Evolutionary conservation across 768 basidiomycete species (phyloP), one percentile per base, ranked within the genome.

Genomic region (Russula sp.): DNA sequence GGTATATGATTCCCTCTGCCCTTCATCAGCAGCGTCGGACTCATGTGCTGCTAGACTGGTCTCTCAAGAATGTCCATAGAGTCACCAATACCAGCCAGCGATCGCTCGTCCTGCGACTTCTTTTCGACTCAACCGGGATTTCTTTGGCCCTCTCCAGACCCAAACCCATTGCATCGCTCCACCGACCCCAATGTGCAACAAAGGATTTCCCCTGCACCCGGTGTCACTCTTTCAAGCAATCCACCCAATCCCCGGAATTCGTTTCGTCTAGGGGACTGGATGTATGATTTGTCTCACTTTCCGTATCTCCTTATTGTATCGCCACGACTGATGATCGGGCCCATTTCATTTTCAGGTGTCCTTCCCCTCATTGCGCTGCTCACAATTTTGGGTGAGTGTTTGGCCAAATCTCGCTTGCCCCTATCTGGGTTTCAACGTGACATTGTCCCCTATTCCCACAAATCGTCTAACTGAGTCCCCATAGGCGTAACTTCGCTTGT

Each of bases 331-430:
- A 53, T 49, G 38, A 58, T 59, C 52, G 50, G 10, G 32, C 14
- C 34, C 22, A 58, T 18, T 53, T 62, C 20, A 58, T 18, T 53
- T 62, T n/a, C 65, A 89, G 89, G 76, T 91, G 89, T 70, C 75
- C 75, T 59, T 80, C 82, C 59, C 77, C 81, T 66, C 83, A 79
- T 50, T 92, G 90, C 71, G 85, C 83, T 68, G 88, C 87, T 14
- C 88, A 90, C 72, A 92, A 92, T 75, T 92, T 91, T 78, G 86
- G 86, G 88, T 90, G 72, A 78, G 86, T 82, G 25, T 56, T 57
- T 53, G 63, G 54, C 52, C 68, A 59, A 49, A 36, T 63, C 35
- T 32, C 48, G 41, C 56, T 34, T 11, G 29, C 65, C 57, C 73
- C 74, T 74, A 69, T 74, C 67, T 67, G 62, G 59, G 42, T 52